Evolutionary conservation across 805 yeast genomes (phyloP).

Genomic region (Torulaspora quercuum): DNA sequence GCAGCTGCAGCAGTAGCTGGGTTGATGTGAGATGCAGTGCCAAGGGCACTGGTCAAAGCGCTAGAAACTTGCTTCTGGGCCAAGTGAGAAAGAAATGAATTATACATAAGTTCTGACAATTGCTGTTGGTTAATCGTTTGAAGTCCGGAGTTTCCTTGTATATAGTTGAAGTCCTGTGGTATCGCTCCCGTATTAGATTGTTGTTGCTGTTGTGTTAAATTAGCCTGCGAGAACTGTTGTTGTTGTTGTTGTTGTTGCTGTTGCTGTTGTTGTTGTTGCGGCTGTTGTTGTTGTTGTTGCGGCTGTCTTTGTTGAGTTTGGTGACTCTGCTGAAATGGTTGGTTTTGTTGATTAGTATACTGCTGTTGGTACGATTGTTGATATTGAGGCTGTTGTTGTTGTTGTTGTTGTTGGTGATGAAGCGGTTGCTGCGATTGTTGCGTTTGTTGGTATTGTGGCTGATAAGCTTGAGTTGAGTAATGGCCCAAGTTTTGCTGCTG

Average conservation of each 20-base stretch:
- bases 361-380: conserved; percentile 15
- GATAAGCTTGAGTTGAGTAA: conserved; percentile 20
- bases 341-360: conserved; percentile 13
- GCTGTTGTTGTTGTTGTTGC: conserved; percentile 12
- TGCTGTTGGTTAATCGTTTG: conserved; percentile 29
- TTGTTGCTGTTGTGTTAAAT: conserved; percentile 12
- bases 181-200: conserved; percentile 11
- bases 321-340: conserved; percentile 12
- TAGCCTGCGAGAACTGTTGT: conserved; percentile 6
- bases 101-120: conserved; percentile 36
- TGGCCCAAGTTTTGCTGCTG: conserved; percentile 18
- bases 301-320: conserved; percentile 8
- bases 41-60: conserved; percentile 19
- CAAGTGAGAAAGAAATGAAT: conserved; percentile 34
- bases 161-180: conserved; percentile 25
- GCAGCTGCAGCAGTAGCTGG: conserved; percentile 25
- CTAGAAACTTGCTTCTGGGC: conserved; percentile 31
- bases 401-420: conserved; percentile 10
- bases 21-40: conserved; percentile 21
- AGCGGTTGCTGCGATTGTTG: conserved; percentile 9
- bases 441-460: conserved; percentile 17
- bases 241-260: conserved; percentile 9
- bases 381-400: conserved; percentile 13
- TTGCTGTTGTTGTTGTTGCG: conserved; percentile 11
- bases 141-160: conserved; percentile 16